Conservation (phyloP, 2,329 filamentous ascomycete species). For the Epicoccum nigrum region DNA sequence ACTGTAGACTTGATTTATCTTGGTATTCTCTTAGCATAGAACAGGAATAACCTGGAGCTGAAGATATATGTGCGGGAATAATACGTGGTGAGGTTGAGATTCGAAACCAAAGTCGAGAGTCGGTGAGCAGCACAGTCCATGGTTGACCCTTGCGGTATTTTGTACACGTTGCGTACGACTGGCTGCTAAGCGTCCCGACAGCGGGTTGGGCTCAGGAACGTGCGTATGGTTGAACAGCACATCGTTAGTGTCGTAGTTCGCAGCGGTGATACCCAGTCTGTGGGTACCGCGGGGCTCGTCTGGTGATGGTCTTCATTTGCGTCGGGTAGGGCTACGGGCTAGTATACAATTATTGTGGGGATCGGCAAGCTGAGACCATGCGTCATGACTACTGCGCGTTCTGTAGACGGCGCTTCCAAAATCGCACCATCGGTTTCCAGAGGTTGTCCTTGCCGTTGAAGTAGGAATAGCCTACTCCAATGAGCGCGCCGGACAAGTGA, state of each 20-base stretch:
- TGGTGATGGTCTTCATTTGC: conserved; percentile 1
- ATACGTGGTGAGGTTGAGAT: background rate
- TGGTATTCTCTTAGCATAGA: background rate
- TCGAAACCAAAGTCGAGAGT: conserved; percentile 5
- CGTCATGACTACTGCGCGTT: conserved; percentile 2
- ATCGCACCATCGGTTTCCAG: conserved; percentile 43
- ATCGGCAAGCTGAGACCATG: background rate
- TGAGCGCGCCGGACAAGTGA: conserved; percentile 38
- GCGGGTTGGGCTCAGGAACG: conserved; percentile 1
- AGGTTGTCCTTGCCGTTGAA: conserved; percentile 42
- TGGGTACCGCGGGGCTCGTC: background rate
- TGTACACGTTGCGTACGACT: conserved; percentile 11
- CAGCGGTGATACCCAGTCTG: background rate
- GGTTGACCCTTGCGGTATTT: conserved; percentile 18
- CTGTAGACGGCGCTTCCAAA: conserved; percentile 35
- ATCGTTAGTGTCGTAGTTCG: background rate
- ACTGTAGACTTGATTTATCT: too few relatives aligned
- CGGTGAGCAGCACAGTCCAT: conserved; percentile 12
- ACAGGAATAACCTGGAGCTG: background rate
- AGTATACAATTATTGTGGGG: conserved; percentile 6
- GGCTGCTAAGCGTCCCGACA: background rate
- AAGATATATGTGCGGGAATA: conserved; percentile 2
- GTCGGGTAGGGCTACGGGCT: background rate
- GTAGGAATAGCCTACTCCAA: conserved; percentile 42
- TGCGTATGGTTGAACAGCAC: conserved; percentile 2